Percentiles rank a stretch among this genome's conserved stretches.
phyloP scores from a whole-genome alignment of 768 basidiomycete species.

The Imleria badia region DNA sequence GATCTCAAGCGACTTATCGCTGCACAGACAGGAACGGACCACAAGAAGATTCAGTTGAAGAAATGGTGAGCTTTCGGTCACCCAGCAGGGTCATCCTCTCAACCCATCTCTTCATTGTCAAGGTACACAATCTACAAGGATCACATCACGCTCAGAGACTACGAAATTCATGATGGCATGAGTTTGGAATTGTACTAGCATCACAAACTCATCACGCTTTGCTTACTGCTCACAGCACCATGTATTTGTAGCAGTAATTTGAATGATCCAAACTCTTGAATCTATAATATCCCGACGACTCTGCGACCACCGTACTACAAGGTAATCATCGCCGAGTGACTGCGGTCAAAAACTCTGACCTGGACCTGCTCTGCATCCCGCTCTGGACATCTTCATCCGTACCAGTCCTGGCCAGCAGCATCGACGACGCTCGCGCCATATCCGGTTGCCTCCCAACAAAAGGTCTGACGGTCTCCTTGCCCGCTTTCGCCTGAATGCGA shows the following conservation, averaged over 20 bases:
- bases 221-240: not conserved
- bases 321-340: not conserved
- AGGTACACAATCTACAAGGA: slow-evolving; percentile 98
- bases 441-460: slow-evolving; percentile 26
- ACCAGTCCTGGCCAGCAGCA: slow-evolving; percentile 12
- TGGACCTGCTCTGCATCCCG: slow-evolving; percentile 16
- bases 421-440: slow-evolving; percentile 17
- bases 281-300: not conserved
- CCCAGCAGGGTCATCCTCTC: not conserved
- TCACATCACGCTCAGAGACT: slow-evolving; percentile 89
- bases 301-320: not conserved
- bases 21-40: slow-evolving; percentile 90
- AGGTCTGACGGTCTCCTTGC: slow-evolving; percentile 17
- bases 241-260: slow-evolving; percentile 16
- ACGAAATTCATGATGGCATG: slow-evolving; percentile 93
- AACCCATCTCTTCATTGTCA: not conserved
- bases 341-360: slow-evolving; percentile 15
- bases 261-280: not conserved
- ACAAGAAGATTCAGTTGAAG: slow-evolving; percentile 87
- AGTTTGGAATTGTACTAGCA: slow-evolving; percentile 91
- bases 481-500: slow-evolving; percentile 39
- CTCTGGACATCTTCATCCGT: not conserved
- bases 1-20: slow-evolving; percentile 97
- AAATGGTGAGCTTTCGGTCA: slow-evolving; percentile 70
- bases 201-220: not conserved